phyloP scores from a whole-genome alignment of 2,329 filamentous ascomycete genomes.

The Epichloe scottii region DNA sequence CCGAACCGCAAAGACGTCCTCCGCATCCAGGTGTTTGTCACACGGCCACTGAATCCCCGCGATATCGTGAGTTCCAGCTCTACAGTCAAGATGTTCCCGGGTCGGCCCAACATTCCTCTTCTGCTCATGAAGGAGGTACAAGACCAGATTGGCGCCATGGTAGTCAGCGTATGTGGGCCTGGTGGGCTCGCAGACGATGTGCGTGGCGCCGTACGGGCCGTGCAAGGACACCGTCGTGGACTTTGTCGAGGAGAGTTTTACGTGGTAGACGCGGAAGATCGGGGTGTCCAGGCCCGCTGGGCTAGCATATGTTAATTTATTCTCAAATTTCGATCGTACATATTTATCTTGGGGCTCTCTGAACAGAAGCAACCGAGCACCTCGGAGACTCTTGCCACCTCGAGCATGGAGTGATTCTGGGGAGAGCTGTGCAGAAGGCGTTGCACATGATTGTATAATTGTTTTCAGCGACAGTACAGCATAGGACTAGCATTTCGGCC shows the following conservation, averaged over 20 bases:
- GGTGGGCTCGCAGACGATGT: constrained; percentile 68
- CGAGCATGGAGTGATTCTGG: constrained; percentile 1
- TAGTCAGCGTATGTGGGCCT: constrained; percentile 68
- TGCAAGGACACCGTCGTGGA: constrained; percentile 55
- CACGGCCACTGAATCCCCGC: constrained; percentile 69
- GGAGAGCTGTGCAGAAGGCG: background rate
- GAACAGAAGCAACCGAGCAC: background rate
- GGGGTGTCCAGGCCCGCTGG: no score
- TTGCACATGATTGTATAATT: constrained; percentile 4
- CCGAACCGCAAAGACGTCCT: constrained; percentile 71
- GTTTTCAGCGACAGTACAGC: background rate
- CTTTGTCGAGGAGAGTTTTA: constrained; percentile 69
- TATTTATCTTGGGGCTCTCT: background rate
- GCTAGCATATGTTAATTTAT: background rate
- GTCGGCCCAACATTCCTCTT: constrained; percentile 69
- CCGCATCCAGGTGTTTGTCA: constrained; percentile 81
- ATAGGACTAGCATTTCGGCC: constrained; percentile 1
- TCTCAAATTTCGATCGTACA: background rate
- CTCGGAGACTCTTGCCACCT: no score
- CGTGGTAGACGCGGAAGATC: constrained; percentile 31
- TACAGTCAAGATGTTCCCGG: constrained; percentile 85
- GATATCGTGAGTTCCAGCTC: constrained; percentile 65
- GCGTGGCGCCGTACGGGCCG: constrained; percentile 50
- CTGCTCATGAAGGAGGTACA: constrained; percentile 73
- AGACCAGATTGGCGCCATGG: constrained; percentile 77